Conservation (phyloP, 257 asterid species). For the Nemophila menziesii region DNA sequence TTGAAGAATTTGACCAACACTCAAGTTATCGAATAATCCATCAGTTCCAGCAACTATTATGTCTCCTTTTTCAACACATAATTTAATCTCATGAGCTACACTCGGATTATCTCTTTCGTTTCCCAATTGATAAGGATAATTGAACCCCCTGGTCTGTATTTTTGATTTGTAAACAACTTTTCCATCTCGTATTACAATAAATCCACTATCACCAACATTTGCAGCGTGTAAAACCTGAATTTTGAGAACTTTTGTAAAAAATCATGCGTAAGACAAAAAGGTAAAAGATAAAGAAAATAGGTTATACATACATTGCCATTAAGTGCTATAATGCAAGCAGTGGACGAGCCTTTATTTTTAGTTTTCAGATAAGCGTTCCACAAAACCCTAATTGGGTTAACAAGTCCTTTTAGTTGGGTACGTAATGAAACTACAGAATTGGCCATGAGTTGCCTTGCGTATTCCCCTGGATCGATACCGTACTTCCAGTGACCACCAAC, state of each 20-base stretch:
- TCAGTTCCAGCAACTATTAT: constrained; percentile 32
- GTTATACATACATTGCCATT: neutral
- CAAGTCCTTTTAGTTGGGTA: neutral
- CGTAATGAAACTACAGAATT: neutral
- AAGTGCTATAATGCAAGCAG: constrained; percentile 30
- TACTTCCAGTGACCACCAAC: constrained; percentile 21
- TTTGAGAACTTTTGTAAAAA: too few relatives aligned
- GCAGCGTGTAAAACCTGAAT: constrained; percentile 19
- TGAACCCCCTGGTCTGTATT: constrained; percentile 19
- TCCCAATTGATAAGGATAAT: constrained; percentile 30
- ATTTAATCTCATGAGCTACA: constrained; percentile 17
- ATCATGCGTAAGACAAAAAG: too few relatives aligned
- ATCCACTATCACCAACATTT: constrained; percentile 35
- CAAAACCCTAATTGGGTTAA: constrained; percentile 12
- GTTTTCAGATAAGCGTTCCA: constrained; percentile 13
- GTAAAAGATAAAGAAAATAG: neutral
- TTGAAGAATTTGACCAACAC: constrained; percentile 14
- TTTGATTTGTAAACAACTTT: constrained; percentile 13
- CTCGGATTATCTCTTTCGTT: neutral
- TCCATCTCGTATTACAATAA: constrained; percentile 22
- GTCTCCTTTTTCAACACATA: constrained; percentile 23
- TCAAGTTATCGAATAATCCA: constrained; percentile 38
- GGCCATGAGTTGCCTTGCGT: constrained; percentile 23
- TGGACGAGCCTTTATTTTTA: constrained; percentile 15
- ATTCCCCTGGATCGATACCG: constrained; percentile 28